Evolutionary conservation across 2,329 filamentous ascomycete species (phyloP).

Genomic region (Metarhizium humberi): DNA sequence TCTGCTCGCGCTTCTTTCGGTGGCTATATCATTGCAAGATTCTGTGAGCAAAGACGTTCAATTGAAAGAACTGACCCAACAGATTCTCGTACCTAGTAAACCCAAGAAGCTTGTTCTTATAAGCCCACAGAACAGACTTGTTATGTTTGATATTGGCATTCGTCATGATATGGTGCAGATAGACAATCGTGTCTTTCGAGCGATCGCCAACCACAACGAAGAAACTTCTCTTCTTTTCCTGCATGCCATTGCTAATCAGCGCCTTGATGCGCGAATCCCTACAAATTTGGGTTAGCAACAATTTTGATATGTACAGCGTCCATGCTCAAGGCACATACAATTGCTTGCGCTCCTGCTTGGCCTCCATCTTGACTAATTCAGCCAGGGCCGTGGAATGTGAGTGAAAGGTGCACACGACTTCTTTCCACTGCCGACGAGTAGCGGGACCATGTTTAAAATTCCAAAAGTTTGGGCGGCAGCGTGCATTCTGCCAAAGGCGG

Average conservation of each 20-base stretch:
- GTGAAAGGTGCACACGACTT: slow-evolving; percentile 8
- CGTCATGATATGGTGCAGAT: slow-evolving; percentile 86
- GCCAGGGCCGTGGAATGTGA: slow-evolving; percentile 16
- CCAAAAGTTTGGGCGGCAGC: slow-evolving; percentile 29
- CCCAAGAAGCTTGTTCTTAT: slow-evolving; percentile 93
- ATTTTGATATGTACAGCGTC: neutral
- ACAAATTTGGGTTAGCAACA: neutral
- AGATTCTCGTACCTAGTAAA: slow-evolving; percentile 58
- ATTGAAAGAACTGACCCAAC: neutral
- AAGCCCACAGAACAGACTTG: slow-evolving; percentile 95
- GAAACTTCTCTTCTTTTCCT: slow-evolving; percentile 96
- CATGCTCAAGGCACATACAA: slow-evolving; percentile 27
- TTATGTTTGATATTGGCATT: slow-evolving; percentile 78
- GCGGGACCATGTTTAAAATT: slow-evolving; percentile 13
- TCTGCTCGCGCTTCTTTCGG: slow-evolving; percentile 94
- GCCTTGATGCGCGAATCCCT: slow-evolving; percentile 86
- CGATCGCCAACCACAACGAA: slow-evolving; percentile 90
- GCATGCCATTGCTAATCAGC: slow-evolving; percentile 82
- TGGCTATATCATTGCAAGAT: slow-evolving; percentile 43
- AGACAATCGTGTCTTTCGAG: slow-evolving; percentile 93
- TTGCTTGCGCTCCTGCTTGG: slow-evolving; percentile 50
- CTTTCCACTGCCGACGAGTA: neutral
- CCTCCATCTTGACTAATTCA: slow-evolving; percentile 5
- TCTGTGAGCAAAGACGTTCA: neutral
- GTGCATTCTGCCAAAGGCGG: slow-evolving; percentile 30